A percentile compares a stretch with the other conserved stretches of the same genome.
Conservation (phyloP, 2,329 filamentous ascomycete species). For the Drechslerella coelobrocha region DNA sequence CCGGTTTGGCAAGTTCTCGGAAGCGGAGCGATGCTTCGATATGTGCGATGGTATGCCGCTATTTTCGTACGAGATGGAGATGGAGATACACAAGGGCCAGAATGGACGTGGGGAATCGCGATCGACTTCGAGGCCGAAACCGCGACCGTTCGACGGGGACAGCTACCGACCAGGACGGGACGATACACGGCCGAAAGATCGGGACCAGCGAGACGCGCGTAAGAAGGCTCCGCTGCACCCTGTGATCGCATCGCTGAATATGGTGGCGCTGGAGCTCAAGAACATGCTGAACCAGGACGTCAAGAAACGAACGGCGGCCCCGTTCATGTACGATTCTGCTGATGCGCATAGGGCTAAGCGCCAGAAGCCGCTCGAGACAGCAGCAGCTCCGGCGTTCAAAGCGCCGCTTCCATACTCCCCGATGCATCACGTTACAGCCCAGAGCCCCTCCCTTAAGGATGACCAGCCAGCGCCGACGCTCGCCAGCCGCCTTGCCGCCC, state of each 20-base stretch:
- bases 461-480: constrained; percentile 62
- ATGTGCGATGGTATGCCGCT: constrained; percentile 80
- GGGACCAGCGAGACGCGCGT: constrained; percentile 66
- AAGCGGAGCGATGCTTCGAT: constrained; percentile 80
- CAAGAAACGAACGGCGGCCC: constrained; percentile 82
- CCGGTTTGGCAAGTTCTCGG: constrained; percentile 81
- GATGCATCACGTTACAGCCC: constrained; percentile 67
- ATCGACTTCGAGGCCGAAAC: constrained; percentile 58
- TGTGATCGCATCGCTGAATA: constrained; percentile 80
- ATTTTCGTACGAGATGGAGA: constrained; percentile 91
- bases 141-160: constrained; percentile 65
- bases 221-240: constrained; percentile 91
- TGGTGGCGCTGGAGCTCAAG: constrained; percentile 78
- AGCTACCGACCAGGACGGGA: constrained; percentile 72
- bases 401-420: constrained; percentile 64
- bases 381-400: constrained; percentile 64
- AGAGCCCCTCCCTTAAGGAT: constrained; percentile 71
- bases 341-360: constrained; percentile 83
- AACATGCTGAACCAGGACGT: constrained; percentile 90
- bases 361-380: constrained; percentile 76
- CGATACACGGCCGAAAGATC: constrained; percentile 78
- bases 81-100: constrained; percentile 76
- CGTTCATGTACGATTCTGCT: constrained; percentile 78
- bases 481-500: constrained; percentile 68
- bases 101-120: constrained; percentile 59